Evolutionary conservation across 495 filamentous ascomycete species (phyloP), one percentile per base, ranked within the genome.

Genomic region (Aspergillus avenaceus): DNA sequence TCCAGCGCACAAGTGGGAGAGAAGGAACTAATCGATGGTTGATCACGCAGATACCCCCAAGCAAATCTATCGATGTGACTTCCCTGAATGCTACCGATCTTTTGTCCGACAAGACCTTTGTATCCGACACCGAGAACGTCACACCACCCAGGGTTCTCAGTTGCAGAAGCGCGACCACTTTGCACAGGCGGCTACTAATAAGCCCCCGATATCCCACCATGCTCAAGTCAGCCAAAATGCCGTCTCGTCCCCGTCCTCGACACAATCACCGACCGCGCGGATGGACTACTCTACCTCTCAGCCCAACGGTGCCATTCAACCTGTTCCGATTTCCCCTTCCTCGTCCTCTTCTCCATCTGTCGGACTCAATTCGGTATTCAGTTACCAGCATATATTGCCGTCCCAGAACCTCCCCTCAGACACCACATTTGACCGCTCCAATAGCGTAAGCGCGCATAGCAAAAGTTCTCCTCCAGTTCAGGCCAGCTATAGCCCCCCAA

Each of bases 41-140:
- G 49, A 53, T 49, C 28, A 24, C 24, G 34, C 59, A 88, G 84
- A 89, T 61, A 73, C 80, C 23, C 91, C 92, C 7, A 97, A 98
- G 69, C 88, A 95, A 61, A 96, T 97, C 27, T 98, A 95, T 64
- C 84, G 81, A 65, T 98, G 93, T 75, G 88, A 96, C 64, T 96
- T 90, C 60, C 90, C 88, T 27, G 90, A 91, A 54, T 98, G 93
- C 65, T 79, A 84, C 50, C 87, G 92, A 37, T 84, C 84, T 45
- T 98, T 98, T 70, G 93, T 97, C 50, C 83, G 93, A 58, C 90
- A 96, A 56, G 93, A 98, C 62, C 79, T 98, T 41, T 95, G 95
- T 59, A 83, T 91, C 55, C 84, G 93, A 22, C 93, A 98, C 74
- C 85, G 87, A 62, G 93, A 97, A 63, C 84, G 93, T 49, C 93